Percentiles rank a stretch among this genome's conserved stretches.
Conservation (phyloP, 805 yeast genomes). For the Sugiyamaella chiloensis region DNA sequence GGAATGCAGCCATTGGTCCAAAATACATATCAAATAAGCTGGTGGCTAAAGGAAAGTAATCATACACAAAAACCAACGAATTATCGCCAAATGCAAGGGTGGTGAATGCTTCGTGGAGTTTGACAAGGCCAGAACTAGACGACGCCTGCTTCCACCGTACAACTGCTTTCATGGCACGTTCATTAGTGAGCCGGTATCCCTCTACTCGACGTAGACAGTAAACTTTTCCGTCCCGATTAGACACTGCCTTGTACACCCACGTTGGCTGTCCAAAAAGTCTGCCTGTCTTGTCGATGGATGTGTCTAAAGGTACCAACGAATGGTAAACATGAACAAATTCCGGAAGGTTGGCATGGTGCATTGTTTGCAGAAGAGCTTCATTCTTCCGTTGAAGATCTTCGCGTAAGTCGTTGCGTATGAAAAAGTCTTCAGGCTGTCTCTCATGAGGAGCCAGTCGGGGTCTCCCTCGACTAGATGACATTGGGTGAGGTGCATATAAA, state of each 20-base stretch:
- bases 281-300: constrained; percentile 37
- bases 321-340: constrained; percentile 79
- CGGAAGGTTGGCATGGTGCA: constrained; percentile 61
- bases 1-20: constrained; percentile 37
- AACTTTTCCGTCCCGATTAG: constrained; percentile 71
- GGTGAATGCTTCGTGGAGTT: constrained; percentile 77
- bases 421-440: constrained; percentile 63
- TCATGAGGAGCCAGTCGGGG: constrained; percentile 66
- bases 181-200: constrained; percentile 50
- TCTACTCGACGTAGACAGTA: constrained; percentile 77
- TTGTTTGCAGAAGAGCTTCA: constrained; percentile 72
- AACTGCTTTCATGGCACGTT: constrained; percentile 56
- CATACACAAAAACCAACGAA: constrained; percentile 75
- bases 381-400: constrained; percentile 68
- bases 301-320: constrained; percentile 79
- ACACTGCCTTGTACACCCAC: constrained; percentile 73
- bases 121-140: constrained; percentile 42
- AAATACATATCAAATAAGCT: constrained; percentile 71
- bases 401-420: constrained; percentile 69
- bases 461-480: constrained; percentile 40
- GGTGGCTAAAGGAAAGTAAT: constrained; percentile 73
- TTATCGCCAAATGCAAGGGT: constrained; percentile 80
- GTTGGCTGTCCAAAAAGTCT: constrained; percentile 53
- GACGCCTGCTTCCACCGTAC: constrained; percentile 65
- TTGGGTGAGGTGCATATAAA: constrained; percentile 85